These are phyloP conservation scores for Penicillium crystallinum DNA, from an alignment of 495 filamentous ascomycete species.

Conservation along the genomic window DNA sequence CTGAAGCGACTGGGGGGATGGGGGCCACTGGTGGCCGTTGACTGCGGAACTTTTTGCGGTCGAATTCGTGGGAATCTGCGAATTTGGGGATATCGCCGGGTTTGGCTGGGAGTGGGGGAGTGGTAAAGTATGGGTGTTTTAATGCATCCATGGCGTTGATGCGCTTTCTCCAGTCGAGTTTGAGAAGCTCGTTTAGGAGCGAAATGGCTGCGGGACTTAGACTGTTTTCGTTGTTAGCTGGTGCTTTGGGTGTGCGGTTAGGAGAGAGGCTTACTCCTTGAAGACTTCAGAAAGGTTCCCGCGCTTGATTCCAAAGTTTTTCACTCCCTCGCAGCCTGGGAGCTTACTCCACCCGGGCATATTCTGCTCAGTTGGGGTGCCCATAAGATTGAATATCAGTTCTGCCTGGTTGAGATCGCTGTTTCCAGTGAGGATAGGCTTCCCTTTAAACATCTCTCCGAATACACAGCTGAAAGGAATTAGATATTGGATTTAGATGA, in stretches of 20 bases:
- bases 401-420: constrained; percentile 87
- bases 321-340: constrained; percentile 74
- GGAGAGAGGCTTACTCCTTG: constrained; percentile 49
- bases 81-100: constrained; percentile 82
- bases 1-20: constrained; percentile 82
- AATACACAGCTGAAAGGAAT: constrained; percentile 71
- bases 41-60: constrained; percentile 80
- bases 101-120: constrained; percentile 67
- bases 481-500: neutral
- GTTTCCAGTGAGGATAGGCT: constrained; percentile 84
- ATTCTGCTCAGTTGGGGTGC: constrained; percentile 79
- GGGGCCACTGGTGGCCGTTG: constrained; percentile 76
- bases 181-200: constrained; percentile 75
- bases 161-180: constrained; percentile 79
- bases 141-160: constrained; percentile 94
- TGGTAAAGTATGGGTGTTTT: constrained; percentile 86
- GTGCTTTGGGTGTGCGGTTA: neutral
- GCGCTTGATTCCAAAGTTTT: constrained; percentile 54
- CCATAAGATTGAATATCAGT: constrained; percentile 89
- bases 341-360: constrained; percentile 90
- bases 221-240: constrained; percentile 18
- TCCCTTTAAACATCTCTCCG: constrained; percentile 94
- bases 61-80: constrained; percentile 92
- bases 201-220: constrained; percentile 63
- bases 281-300: constrained; percentile 69